Conservation (phyloP, 495 filamentous ascomycete genomes). For the Neurospora sp. region DNA sequence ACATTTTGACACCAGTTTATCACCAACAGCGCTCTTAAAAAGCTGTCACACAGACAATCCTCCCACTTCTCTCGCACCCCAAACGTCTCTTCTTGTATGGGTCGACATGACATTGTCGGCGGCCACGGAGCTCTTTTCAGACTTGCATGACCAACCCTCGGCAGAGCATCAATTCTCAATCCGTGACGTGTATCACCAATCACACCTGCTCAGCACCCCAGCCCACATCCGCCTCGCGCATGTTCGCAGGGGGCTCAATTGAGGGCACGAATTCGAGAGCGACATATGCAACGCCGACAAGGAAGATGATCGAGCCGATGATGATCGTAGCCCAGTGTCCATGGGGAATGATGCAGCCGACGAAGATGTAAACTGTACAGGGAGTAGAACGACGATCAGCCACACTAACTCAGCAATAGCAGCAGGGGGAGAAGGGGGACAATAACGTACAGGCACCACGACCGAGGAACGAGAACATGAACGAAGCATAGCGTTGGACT, state of each 20-base stretch:
- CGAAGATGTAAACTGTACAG: constrained; percentile 82
- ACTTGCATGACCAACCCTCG: neutral
- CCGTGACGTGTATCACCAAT: neutral
- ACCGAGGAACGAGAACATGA: constrained; percentile 95
- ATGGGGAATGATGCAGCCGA: constrained; percentile 74
- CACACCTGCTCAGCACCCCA: constrained; percentile 91
- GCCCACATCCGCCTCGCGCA: constrained; percentile 81
- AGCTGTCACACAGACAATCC: neutral
- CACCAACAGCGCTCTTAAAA: neutral
- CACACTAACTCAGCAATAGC: neutral
- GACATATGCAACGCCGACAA: constrained; percentile 69
- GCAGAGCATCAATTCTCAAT: neutral
- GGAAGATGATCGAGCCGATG: constrained; percentile 59
- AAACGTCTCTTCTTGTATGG: neutral
- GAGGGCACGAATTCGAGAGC: constrained; percentile 88
- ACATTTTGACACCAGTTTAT: neutral
- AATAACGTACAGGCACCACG: constrained; percentile 78
- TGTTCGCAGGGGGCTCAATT: constrained; percentile 96
- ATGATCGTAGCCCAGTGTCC: constrained; percentile 43
- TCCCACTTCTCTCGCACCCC: neutral
- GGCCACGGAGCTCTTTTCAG: neutral
- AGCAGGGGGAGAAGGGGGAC: neutral
- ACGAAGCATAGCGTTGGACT: constrained; percentile 84
- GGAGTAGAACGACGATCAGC: neutral
- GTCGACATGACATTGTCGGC: neutral